A percentile compares a stretch with the other conserved stretches of the same genome.
phyloP scores from a whole-genome alignment of 805 yeast genomes.

The Wickerhamomyces mucosus region DNA sequence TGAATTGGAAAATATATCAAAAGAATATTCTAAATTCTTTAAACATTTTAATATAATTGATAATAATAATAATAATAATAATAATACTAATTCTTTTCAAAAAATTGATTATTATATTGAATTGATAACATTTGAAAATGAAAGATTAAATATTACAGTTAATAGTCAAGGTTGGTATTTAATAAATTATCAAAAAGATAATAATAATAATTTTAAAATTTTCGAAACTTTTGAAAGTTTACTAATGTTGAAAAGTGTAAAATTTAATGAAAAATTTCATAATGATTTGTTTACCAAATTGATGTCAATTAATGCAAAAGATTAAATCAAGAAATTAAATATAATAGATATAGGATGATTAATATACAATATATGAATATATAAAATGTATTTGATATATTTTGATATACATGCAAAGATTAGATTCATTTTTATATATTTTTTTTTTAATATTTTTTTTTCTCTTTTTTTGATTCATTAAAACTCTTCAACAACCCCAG shows the following conservation, averaged over 20 bases:
- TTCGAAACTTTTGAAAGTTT: conserved; percentile 24
- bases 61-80: background rate
- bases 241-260: conserved; percentile 8
- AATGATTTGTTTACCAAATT: conserved; percentile 3
- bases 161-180: too few species aligned
- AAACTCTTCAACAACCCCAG: conserved; percentile 84
- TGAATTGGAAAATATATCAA: conserved; percentile 3
- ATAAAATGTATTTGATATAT: too few species aligned
- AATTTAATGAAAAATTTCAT: conserved; percentile 8
- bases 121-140: too few species aligned
- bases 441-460: too few species aligned
- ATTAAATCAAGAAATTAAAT: too few species aligned
- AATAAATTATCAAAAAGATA: background rate
- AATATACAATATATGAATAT: too few species aligned
- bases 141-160: too few species aligned
- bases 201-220: background rate
- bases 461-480: too few species aligned
- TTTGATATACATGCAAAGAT: too few species aligned
- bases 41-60: background rate
- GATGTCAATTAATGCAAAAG: too few species aligned
- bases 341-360: too few species aligned
- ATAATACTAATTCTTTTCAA: background rate
- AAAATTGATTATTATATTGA: conserved; percentile 2
- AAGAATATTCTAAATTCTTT: conserved; percentile 4
- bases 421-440: too few species aligned